Percentiles rank a stretch among this genome's conserved stretches.
phyloP scores from a whole-genome alignment of 179 eudicot species.

The Silene vulgaris region DNA sequence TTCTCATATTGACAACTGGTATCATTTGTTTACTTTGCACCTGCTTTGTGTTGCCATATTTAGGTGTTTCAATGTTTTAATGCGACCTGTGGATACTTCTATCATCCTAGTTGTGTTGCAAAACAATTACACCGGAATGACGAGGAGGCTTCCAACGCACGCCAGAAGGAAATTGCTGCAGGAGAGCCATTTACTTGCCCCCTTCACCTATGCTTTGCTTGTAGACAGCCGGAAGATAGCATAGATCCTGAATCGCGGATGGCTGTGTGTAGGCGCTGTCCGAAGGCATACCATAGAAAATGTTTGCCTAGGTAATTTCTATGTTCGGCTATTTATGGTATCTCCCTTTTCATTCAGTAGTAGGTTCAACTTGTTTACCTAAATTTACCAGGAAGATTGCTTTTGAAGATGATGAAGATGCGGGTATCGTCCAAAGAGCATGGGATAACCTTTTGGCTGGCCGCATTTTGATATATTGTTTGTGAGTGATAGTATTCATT shows the following conservation, averaged over 20 bases:
- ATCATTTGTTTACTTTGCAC: not conserved
- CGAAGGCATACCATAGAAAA: conserved; percentile 69
- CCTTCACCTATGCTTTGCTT: conserved; percentile 51
- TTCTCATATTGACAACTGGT: not conserved
- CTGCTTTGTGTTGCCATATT: not conserved
- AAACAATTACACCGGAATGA: conserved; percentile 42
- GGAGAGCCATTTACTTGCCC: conserved; percentile 81
- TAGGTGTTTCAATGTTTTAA: conserved; percentile 76
- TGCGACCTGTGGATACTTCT: conserved; percentile 78
- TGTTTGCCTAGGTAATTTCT: conserved; percentile 63
- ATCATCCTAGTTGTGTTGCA: conserved; percentile 79
- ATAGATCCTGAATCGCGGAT: conserved; percentile 45
- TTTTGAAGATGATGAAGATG: conserved; percentile 33
- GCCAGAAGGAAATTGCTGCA: conserved; percentile 40
- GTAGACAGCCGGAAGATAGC: conserved; percentile 53
- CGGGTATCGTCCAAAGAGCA: conserved; percentile 51
- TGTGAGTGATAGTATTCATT: conserved; percentile 44
- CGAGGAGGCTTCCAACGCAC: conserved; percentile 44
- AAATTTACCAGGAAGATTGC: conserved; percentile 50
- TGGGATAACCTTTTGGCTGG: conserved; percentile 72
- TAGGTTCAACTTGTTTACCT: conserved; percentile 17
- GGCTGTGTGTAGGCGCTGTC: conserved; percentile 93
- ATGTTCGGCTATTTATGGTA: not conserved
- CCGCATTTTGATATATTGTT: conserved; percentile 78
- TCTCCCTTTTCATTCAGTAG: not conserved